Base-by-base conservation (phyloP, 805 yeast genomes). In the Isabelozyma gotoi region DNA sequence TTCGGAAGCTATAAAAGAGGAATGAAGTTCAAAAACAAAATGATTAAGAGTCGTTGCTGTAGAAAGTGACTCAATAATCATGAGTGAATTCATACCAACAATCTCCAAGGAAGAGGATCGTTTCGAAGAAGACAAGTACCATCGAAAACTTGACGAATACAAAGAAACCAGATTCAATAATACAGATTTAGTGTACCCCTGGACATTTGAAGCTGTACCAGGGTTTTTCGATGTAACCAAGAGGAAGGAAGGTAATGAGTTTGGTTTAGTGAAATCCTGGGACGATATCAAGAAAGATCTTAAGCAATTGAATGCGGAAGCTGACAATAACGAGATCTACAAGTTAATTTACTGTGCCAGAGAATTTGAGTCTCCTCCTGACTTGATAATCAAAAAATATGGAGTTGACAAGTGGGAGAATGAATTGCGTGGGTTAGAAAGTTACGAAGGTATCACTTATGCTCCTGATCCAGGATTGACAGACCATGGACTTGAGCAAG, bases 321-420 rank as follows among this genome's bases (percentile, higher is more conserved):
- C 74, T 15, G 45, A 50, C 0, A 51, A 50, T 0, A 69, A 74
- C 46, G 81, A 65, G 29, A 39, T 46, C 19, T 79, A 68, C 58
- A 81, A 80, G 51, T 52, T 81, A 38, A 45, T 81, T 3, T 73
- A 78, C 38, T 67, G 78, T 42, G 83, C 84, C 8, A 71, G 89
- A 56, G 89, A 84, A 52, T 89, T 88, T 5, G 86, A 83, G 58
- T 89, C 88, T 0, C 77, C 63, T 55, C 90, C 84, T 49, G 84
- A 84, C 51, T 67, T 69, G 36, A 74, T 78, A 2, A 78, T 81
- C 12, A 64, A 62, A 17, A 71, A 76, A 45, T 81, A 80, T 51
- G 88, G 88, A 8, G 43, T 68, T 15, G 70, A 71, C 2, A 77
- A 62, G n/a, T 84, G 88, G 90, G 62, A 78, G 51, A 51, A 24